Evolutionary conservation across 1,139 yeast species (phyloP), one percentile per base, ranked within the genome.

Genomic region (Pichia sp.): DNA sequence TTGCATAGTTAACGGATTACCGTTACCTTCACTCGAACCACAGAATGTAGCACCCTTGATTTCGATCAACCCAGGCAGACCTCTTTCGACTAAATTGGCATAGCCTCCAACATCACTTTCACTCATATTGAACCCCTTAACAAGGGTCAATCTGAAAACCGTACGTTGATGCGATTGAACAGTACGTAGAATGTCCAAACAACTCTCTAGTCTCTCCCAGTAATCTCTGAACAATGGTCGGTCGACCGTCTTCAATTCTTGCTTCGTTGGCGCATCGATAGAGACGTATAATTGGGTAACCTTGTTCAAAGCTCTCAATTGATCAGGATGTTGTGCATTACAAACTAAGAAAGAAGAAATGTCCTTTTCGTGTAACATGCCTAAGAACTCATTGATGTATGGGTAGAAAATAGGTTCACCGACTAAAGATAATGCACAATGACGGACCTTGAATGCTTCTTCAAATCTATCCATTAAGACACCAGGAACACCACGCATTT

Each of bases 321-420:
- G 85, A 51, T 84, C 91, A 2, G 97, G 97, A 67, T 90, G 97
- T 68, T 90, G 97, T 10, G 97, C 97, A 65, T 90, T 90, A 69
- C 97, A 90, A 15, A 90, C 97, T 61, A 90, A 73, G 67, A 90
- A 90, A 47, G 95, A 83, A 3, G 96, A 85, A 42, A 90, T 90
- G 41, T 77, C 83, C 60, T 80, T 76, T 36, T 78, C 83, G 60
- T 90, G 97, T 46, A 91, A 71, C 82, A 90, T 77, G 7, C 75
- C 79, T 35, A 89, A 81, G 61, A 90, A 90, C 62, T 84, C 89
- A 63, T 87, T 89, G 64, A 90, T 90, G 60, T 90, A 81, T 2
- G 96, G 97, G 63, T 90, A 89, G 64, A 90, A 87, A 46, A 90
- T 90, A 1, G 97, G 97, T 65, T 90, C 97, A 21, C 97, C 97